A percentile compares a stretch with the other conserved stretches of the same genome.
Evolutionary conservation across 1,284 basidiomycete species (phyloP).

Genomic region (Ceratobasidium sp.): DNA sequence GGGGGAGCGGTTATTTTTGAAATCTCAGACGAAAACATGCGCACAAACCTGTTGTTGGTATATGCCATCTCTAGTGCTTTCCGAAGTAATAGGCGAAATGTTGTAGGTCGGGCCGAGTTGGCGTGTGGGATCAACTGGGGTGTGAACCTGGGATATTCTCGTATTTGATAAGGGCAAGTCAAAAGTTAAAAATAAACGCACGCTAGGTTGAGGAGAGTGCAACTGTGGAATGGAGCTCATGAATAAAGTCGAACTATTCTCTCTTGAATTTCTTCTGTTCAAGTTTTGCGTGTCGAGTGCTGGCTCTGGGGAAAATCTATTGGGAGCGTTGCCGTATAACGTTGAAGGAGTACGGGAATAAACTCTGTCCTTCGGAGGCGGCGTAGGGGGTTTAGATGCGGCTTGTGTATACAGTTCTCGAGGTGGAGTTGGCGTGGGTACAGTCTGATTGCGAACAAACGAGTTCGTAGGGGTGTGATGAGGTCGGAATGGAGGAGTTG

Average conservation of each 20-base stretch:
- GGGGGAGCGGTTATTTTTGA: too few species aligned
- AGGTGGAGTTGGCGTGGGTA: neutral
- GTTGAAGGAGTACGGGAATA: neutral
- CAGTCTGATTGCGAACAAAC: constrained; percentile 2
- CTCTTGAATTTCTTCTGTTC: neutral
- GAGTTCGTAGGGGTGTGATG: neutral
- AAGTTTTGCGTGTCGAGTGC: too few species aligned
- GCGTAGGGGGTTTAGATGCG: constrained; percentile 9
- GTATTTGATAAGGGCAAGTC: neutral
- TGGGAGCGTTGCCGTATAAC: neutral
- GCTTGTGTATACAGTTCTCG: constrained; percentile 36
- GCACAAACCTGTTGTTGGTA: constrained; percentile 13
- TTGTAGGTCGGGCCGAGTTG: neutral
- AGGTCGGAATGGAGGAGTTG: neutral
- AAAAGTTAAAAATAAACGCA: neutral
- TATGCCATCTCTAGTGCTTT: neutral
- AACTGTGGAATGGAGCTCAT: neutral
- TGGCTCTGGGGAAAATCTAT: too few species aligned
- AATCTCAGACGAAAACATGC: too few species aligned
- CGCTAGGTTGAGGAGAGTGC: neutral
- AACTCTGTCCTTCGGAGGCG: constrained; percentile 24
- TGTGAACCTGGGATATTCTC: neutral
- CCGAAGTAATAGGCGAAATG: neutral
- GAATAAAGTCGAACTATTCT: neutral
- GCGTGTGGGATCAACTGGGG: neutral